These are phyloP conservation scores for Stylosanthes scabra DNA, from an alignment of 331 rosid genomes.

Conservation along the genomic window DNA sequence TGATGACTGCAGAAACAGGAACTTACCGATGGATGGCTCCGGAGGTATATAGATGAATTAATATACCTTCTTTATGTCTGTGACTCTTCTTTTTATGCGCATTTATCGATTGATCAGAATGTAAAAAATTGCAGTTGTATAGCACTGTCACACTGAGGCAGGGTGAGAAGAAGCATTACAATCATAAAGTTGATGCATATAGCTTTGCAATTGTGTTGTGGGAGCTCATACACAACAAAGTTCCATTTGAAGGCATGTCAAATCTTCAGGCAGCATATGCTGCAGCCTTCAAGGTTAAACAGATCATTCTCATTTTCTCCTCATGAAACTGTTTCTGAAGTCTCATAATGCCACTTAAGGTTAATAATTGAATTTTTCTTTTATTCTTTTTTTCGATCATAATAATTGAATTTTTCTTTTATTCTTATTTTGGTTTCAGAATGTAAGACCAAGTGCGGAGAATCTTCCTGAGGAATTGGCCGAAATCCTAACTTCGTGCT, in stretches of 20 bases:
- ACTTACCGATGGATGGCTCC: constrained; percentile 99
- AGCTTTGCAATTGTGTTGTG: constrained; percentile 91
- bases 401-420: background rate
- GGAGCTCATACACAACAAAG: constrained; percentile 89
- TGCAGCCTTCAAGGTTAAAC: constrained; percentile 84
- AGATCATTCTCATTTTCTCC: constrained; percentile 6
- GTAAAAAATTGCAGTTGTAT: constrained; percentile 63
- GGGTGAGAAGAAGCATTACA: constrained; percentile 95
- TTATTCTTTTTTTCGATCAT: too few relatives aligned
- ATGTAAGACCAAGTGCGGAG: constrained; percentile 92
- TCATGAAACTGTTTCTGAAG: constrained; percentile 2
- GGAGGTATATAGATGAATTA: constrained; percentile 67
- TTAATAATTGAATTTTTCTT: too few relatives aligned
- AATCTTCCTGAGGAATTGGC: constrained; percentile 82
- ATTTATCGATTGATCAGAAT: constrained; percentile 27
- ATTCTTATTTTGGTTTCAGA: constrained; percentile 58
- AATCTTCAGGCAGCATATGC: constrained; percentile 96
- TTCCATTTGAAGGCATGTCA: constrained; percentile 97
- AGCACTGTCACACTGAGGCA: constrained; percentile 92
- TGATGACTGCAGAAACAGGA: constrained; percentile 99
- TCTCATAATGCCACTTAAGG: constrained; percentile 6
- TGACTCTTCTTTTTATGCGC: constrained; percentile 24
- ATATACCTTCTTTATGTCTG: constrained; percentile 33
- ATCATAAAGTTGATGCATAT: constrained; percentile 89
- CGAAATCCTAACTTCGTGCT: constrained; percentile 75